phyloP scores from a whole-genome alignment of 352 stramenopile species.

The Phytophthora pinifolia region DNA sequence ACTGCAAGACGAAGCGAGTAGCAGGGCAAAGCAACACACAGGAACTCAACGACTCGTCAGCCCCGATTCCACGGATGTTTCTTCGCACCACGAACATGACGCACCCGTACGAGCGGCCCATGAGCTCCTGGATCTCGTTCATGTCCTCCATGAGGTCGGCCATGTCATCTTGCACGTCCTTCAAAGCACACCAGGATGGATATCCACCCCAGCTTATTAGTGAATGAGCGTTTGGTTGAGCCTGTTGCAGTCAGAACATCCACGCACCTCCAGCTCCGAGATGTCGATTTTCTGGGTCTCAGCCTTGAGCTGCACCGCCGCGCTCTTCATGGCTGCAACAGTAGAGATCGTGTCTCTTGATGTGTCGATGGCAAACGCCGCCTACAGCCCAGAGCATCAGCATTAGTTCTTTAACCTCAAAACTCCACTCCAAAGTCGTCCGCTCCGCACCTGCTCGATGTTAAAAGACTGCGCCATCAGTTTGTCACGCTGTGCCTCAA shows the following conservation, averaged over 20 bases:
- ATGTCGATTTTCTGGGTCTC: constrained; percentile 97
- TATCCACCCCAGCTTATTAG: not conserved
- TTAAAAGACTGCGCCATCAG: constrained; percentile 84
- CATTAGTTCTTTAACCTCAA: too few relatives aligned
- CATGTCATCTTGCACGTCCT: constrained; percentile 97
- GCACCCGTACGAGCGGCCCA: constrained; percentile 94
- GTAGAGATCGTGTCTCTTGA: constrained; percentile 92
- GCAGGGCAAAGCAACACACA: constrained; percentile 36
- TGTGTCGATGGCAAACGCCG: constrained; percentile 91
- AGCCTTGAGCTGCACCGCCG: constrained; percentile 89
- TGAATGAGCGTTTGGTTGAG: not conserved
- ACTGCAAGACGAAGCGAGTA: constrained; percentile 27
- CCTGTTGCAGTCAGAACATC: not conserved
- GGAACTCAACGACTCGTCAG: constrained; percentile 51
- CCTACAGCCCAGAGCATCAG: constrained; percentile 33
- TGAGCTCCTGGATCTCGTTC: constrained; percentile 97
- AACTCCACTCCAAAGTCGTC: too few relatives aligned
- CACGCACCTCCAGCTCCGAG: constrained; percentile 91
- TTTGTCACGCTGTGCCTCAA: constrained; percentile 81
- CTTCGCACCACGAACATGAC: not conserved
- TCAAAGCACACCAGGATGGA: constrained; percentile 2
- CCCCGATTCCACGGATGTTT: too few relatives aligned
- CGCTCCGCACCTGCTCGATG: constrained; percentile 72
- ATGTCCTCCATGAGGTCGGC: constrained; percentile 98
- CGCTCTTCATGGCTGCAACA: constrained; percentile 95